Evolutionary conservation across 768 basidiomycete genomes (phyloP).

Genomic region (Basidioascus undulatus): DNA sequence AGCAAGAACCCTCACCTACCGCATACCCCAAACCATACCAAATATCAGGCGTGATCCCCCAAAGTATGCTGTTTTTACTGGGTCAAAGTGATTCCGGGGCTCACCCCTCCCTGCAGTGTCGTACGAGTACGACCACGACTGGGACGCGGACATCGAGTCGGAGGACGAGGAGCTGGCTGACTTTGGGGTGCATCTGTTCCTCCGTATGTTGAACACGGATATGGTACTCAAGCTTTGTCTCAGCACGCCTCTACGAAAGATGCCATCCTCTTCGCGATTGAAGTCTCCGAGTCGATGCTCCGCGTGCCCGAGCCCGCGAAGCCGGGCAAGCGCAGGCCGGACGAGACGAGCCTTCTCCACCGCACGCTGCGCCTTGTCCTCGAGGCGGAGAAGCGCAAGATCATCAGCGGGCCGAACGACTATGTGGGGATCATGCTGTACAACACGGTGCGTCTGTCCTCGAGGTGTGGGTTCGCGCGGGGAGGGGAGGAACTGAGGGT

Average conservation of each 20-base stretch:
- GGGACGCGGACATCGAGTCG: no score
- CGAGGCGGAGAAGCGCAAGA: slow-evolving; percentile 72
- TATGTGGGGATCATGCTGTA: slow-evolving; percentile 73
- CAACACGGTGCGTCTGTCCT: slow-evolving; percentile 45
- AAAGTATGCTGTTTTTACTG: no score
- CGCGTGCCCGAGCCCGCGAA: slow-evolving; percentile 35
- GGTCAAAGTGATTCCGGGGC: no score
- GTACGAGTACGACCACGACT: no score
- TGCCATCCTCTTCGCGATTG: slow-evolving; percentile 83
- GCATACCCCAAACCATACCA: no score
- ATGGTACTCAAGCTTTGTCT: no score
- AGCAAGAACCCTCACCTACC: no score
- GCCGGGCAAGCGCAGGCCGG: neutral
- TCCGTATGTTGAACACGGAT: no score
- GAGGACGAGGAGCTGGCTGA: no score
- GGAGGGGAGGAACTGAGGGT: slow-evolving; percentile 1
- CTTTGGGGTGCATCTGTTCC: no score
- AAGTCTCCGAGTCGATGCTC: slow-evolving; percentile 80
- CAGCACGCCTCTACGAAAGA: slow-evolving; percentile 32
- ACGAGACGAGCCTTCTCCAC: neutral
- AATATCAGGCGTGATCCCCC: no score
- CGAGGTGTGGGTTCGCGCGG: slow-evolving; percentile 8
- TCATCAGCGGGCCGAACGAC: slow-evolving; percentile 68
- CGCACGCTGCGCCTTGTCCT: slow-evolving; percentile 54
- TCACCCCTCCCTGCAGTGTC: no score